Evolutionary conservation across 2,329 filamentous ascomycete species (phyloP).

Genomic region (Catunica adiposa): DNA sequence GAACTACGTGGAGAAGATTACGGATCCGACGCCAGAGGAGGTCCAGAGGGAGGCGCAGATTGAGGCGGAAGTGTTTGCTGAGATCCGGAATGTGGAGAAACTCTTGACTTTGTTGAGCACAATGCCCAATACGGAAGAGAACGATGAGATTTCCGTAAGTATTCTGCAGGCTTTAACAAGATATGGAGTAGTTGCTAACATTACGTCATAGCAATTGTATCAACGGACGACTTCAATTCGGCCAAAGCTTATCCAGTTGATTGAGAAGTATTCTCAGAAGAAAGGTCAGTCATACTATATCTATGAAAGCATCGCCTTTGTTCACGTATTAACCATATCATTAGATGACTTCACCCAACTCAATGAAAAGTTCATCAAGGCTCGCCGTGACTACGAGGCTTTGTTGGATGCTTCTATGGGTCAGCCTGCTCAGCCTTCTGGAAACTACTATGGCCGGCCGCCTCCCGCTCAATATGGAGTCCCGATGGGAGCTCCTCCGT

Average conservation of each 20-base stretch:
- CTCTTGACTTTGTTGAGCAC: constrained; percentile 81
- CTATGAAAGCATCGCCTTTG: too few relatives aligned
- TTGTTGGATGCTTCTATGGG: constrained; percentile 95
- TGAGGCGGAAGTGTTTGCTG: constrained; percentile 55
- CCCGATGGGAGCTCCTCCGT: constrained; percentile 54
- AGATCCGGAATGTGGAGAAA: constrained; percentile 49
- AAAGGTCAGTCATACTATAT: constrained; percentile 46
- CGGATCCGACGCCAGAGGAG: constrained; percentile 87
- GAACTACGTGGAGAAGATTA: constrained; percentile 95
- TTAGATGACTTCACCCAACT: constrained; percentile 93
- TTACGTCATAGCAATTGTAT: constrained; percentile 47
- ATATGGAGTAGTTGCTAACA: constrained; percentile 5
- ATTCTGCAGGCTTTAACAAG: neutral
- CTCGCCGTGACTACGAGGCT: constrained; percentile 85
- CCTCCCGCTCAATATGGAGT: constrained; percentile 36
- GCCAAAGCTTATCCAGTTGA: constrained; percentile 92
- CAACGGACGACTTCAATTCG: constrained; percentile 88
- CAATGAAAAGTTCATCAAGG: constrained; percentile 99
- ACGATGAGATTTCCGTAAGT: constrained; percentile 81
- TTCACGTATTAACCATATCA: constrained; percentile 13
- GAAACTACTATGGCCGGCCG: constrained; percentile 41
- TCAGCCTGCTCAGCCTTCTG: constrained; percentile 53
- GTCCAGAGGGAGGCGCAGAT: constrained; percentile 90
- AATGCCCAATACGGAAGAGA: constrained; percentile 70
- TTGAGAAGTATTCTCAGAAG: constrained; percentile 98